These are phyloP conservation scores for Achlya hypogyna DNA, from an alignment of 352 stramenopile genomes.

Conservation along the genomic window DNA sequence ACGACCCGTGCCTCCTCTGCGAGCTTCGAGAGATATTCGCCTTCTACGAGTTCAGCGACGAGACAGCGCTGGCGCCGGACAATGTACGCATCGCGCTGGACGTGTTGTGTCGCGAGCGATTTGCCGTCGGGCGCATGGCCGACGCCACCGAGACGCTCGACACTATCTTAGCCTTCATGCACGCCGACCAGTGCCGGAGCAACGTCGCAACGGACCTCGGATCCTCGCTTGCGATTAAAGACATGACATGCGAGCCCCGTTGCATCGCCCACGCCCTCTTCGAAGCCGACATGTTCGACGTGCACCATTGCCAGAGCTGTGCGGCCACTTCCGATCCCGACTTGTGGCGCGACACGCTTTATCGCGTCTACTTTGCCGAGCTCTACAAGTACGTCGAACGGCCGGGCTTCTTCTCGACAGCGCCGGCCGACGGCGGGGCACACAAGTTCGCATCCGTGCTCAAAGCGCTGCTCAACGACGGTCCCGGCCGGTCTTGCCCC, in stretches of 20 bases:
- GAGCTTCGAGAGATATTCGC: slow-evolving; percentile 81
- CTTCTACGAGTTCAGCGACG: slow-evolving; percentile 74
- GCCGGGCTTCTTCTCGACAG: background rate
- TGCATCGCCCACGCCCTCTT: slow-evolving; percentile 76
- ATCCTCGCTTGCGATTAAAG: slow-evolving; percentile 19
- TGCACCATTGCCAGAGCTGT: slow-evolving; percentile 50
- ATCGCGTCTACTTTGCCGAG: slow-evolving; percentile 52
- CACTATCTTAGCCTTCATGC: slow-evolving; percentile 63
- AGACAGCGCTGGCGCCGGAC: slow-evolving; percentile 62
- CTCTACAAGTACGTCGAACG: slow-evolving; percentile 5
- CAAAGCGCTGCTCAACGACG: slow-evolving; percentile 11
- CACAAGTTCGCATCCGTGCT: slow-evolving; percentile 13
- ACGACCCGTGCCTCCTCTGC: slow-evolving; percentile 54
- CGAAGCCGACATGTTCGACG: slow-evolving; percentile 83
- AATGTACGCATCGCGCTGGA: slow-evolving; percentile 56
- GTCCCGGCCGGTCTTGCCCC: slow-evolving; percentile 4
- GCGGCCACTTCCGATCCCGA: slow-evolving; percentile 55
- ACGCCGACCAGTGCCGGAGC: slow-evolving; percentile 52
- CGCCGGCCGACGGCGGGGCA: background rate
- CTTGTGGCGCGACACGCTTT: slow-evolving; percentile 81
- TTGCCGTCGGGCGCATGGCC: slow-evolving; percentile 75
- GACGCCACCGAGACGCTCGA: slow-evolving; percentile 80
- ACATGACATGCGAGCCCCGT: slow-evolving; percentile 68
- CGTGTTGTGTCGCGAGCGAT: slow-evolving; percentile 29
- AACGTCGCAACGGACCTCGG: background rate